Percentiles rank a stretch among this genome's conserved stretches.
These are phyloP conservation scores for Agapanthus africanus DNA, from an alignment of 106 monocot species.

Conservation along the genomic window DNA sequence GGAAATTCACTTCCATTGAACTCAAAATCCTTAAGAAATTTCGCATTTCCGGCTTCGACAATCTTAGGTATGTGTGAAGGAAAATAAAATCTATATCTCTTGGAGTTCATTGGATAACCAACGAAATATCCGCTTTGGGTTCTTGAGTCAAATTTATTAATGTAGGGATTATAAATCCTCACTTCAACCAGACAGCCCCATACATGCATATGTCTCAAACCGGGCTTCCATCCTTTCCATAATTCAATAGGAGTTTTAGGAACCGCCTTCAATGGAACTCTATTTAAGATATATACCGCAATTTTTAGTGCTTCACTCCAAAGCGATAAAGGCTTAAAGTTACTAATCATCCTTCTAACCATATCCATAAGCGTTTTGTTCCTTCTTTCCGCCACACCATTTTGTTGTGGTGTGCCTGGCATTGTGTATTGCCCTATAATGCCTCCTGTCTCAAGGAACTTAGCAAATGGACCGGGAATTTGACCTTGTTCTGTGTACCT, in stretches of 20 bases:
- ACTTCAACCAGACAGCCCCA: neutral
- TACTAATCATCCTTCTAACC: neutral
- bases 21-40: neutral
- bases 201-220: neutral
- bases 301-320: neutral
- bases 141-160: neutral
- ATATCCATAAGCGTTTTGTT: neutral
- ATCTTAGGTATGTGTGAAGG: neutral
- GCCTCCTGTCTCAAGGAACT: neutral
- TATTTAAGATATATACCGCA: neutral
- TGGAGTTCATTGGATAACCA: neutral
- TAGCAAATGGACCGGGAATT: slow-evolving; percentile 1
- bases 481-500: neutral
- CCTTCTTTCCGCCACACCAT: neutral
- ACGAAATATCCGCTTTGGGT: neutral
- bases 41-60: neutral
- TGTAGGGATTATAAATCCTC: neutral
- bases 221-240: neutral
- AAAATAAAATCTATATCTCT: neutral
- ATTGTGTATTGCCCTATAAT: slow-evolving; percentile 8
- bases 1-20: neutral
- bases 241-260: neutral
- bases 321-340: neutral
- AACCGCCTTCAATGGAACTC: neutral
- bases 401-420: slow-evolving; percentile 8